These are phyloP conservation scores for apple (Malus domestica) DNA, from an alignment of 306 rosid species.

Conservation along the genomic window ASM211411v1 NC_041792.1:17830907-17831406, in stretches of 20 bases:
- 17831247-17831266: slow-evolving; percentile 21
- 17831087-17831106: background rate
- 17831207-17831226: too few relatives aligned
- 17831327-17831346: slow-evolving; percentile 21
- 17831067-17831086: slow-evolving; percentile 22
- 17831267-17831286: slow-evolving; percentile 29
- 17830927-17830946: too few relatives aligned
- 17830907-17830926: too few relatives aligned
- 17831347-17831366: slow-evolving; percentile 17
- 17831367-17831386: slow-evolving; percentile 3
- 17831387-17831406: slow-evolving; percentile 26
- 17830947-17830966: too few relatives aligned
- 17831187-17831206: too few relatives aligned
- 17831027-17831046: background rate
- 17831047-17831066: slow-evolving; percentile 17
- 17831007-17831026: too few relatives aligned
- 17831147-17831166: background rate
- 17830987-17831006: background rate
- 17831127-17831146: background rate
- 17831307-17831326: slow-evolving; percentile 20
- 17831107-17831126: background rate
- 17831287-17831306: slow-evolving; percentile 10
- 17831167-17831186: background rate
- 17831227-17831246: background rate
- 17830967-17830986: too few relatives aligned